A percentile compares a stretch with the other conserved stretches of the same genome.
These are phyloP conservation scores for Talaromyces islandicus DNA, from an alignment of 2,329 filamentous ascomycete species.

Conservation along the genomic window DNA sequence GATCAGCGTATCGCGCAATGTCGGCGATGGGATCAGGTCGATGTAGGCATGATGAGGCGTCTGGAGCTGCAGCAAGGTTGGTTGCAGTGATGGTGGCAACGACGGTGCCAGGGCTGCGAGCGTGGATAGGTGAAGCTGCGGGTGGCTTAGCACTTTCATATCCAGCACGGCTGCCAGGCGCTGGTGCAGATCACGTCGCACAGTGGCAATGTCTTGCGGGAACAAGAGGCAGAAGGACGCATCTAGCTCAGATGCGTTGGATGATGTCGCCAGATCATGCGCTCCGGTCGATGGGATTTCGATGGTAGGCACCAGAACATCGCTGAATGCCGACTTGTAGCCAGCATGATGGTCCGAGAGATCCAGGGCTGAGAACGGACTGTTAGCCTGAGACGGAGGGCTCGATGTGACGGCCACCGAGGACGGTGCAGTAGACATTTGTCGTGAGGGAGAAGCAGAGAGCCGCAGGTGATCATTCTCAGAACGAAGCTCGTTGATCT, in stretches of 20 bases:
- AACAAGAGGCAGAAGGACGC: conserved; percentile 17
- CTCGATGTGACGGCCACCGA: conserved; percentile 6
- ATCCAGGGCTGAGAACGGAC: conserved; percentile 14
- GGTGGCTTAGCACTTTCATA: conserved; percentile 19
- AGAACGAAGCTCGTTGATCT: conserved; percentile 34
- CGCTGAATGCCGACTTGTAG: not conserved
- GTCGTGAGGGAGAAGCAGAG: conserved; percentile 15
- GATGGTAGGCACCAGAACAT: not conserved
- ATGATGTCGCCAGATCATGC: not conserved
- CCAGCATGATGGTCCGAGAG: not conserved
- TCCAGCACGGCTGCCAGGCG: conserved; percentile 33
- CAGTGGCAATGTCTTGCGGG: conserved; percentile 30
- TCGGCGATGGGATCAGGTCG: conserved; percentile 37
- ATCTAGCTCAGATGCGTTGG: conserved; percentile 1
- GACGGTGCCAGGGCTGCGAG: conserved; percentile 23
- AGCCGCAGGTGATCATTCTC: conserved; percentile 36
- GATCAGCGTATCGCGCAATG: conserved; percentile 34
- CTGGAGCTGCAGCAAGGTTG: conserved; percentile 33
- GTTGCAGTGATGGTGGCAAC: conserved; percentile 30
- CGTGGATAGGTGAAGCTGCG: conserved; percentile 28
- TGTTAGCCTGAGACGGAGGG: conserved; percentile 14
- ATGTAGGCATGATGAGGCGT: conserved; percentile 38
- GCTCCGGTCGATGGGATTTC: not conserved
- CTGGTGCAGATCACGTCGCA: conserved; percentile 27
- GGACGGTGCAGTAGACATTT: conserved; percentile 13